Evolutionary conservation across 2,329 filamentous ascomycete genomes (phyloP), one percentile per base, ranked within the genome.

Genomic region (Cladorrhinum sp.): DNA sequence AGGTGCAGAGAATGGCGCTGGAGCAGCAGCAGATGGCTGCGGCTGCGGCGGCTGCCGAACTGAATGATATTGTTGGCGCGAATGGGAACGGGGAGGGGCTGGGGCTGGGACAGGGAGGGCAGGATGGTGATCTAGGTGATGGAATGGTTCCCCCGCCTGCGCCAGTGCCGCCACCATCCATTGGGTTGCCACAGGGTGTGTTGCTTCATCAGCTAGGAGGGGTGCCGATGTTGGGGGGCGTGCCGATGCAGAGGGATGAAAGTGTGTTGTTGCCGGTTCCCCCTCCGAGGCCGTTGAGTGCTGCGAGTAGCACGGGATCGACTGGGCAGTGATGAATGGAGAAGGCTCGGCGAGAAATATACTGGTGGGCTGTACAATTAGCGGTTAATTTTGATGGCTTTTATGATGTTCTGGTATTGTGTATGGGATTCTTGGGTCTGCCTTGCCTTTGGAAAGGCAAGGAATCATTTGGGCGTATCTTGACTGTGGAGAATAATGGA

Each of bases 1-100:
- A 84, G 65, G 67, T 83, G 52, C 80, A 83, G 69, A 78, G 78
- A 70, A 74, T 76, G 14, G 73, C 75, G 46, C 73, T 77, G 24
- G 73, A 75, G 54, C 71, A 75, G 46, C 72, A 76, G 67, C 71
- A 62, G 64, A 33, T 57, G 18, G 62, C 60, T 1, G 67, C 62
- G 1, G 66, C 66, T 9, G 65, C 61, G 36, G 57, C 60, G 1
- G 65, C 61, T 62, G 61, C 42, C 57, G 57, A 59, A 21, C 10
- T 61, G 62, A 56, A 51, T 30, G 62, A 59, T 16, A 55, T 62
- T 18, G 56, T 54, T 7, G 58, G 51, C 6, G 24, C 28, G n/a
- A 61, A 49, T 7, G 64, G 56, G 26, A 59, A 52, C 2, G 65
- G 59, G 1, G 65, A 67, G 14, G 64, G 66, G 39, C 52, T 62